Evolutionary conservation across 257 asterid species (phyloP).

Genomic region (Ophiorrhiza pumila): DNA sequence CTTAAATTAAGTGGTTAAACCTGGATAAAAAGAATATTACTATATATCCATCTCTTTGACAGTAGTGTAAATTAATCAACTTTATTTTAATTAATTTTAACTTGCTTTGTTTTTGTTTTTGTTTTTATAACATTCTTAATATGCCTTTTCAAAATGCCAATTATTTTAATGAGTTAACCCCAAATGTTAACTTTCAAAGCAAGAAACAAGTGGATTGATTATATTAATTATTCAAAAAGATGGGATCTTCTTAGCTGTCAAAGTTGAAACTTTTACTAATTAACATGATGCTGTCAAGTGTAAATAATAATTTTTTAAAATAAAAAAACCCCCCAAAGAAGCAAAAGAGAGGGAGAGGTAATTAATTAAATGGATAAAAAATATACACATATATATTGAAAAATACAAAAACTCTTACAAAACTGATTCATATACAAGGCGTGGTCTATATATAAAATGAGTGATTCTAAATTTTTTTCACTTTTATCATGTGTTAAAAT

Average conservation of each 20-base stretch:
- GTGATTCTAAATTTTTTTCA: too few species aligned
- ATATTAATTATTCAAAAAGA: constrained; percentile 15
- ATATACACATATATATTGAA: too few species aligned
- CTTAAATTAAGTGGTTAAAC: too few species aligned
- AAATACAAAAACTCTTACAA: too few species aligned
- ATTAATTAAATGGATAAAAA: not conserved
- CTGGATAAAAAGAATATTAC: too few species aligned
- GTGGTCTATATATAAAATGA: too few species aligned
- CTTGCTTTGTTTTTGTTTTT: not conserved
- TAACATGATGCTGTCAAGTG: constrained; percentile 11
- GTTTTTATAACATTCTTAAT: not conserved
- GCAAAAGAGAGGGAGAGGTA: not conserved
- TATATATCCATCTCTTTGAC: not conserved
- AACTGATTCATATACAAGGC: too few species aligned
- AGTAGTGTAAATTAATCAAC: not conserved
- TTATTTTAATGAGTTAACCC: not conserved
- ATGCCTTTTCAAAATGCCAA: not conserved
- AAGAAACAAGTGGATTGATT: constrained; percentile 15
- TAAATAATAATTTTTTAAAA: constrained; percentile 9
- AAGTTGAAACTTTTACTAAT: constrained; percentile 19
- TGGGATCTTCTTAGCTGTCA: constrained; percentile 23
- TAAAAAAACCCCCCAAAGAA: too few species aligned
- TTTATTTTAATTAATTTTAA: not conserved
- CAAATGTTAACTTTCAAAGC: constrained; percentile 14
- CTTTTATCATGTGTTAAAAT: too few species aligned